Conservation (phyloP, 495 filamentous ascomycete genomes). For the Endocarpon pusillum region DNA sequence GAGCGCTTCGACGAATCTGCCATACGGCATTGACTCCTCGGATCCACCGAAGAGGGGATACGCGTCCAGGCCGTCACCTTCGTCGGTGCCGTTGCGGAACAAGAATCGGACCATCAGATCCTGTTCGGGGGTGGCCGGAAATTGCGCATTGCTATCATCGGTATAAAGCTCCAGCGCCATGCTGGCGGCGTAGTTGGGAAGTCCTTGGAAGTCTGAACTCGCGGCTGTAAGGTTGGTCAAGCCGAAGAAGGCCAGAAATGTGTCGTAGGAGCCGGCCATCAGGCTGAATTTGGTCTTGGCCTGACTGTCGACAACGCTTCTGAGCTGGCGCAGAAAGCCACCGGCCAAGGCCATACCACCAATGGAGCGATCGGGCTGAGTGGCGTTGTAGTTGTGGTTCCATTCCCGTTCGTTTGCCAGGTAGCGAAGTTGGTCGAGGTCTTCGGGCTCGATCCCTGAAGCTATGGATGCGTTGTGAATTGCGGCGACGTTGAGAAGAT, state of each 20-base stretch:
- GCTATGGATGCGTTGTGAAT: constrained; percentile 35
- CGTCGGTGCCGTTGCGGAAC: constrained; percentile 35
- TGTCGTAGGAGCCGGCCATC: constrained; percentile 32
- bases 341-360: constrained; percentile 30
- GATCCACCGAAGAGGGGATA: constrained; percentile 29
- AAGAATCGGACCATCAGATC: constrained; percentile 32
- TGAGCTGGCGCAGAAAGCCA: constrained; percentile 25
- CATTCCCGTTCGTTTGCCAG: constrained; percentile 34
- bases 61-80: constrained; percentile 10
- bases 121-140: constrained; percentile 16
- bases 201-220: constrained; percentile 25
- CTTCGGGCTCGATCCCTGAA: constrained; percentile 17
- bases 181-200: constrained; percentile 34
- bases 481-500: constrained; percentile 34
- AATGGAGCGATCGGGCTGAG: constrained; percentile 30
- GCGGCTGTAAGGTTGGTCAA: constrained; percentile 23
- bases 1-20: constrained; percentile 23
- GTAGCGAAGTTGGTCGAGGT: constrained; percentile 21
- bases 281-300: constrained; percentile 25
- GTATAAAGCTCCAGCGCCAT: constrained; percentile 40
- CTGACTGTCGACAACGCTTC: constrained; percentile 23
- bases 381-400: constrained; percentile 33
- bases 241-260: constrained; percentile 35
- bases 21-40: constrained; percentile 21
- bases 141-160: constrained; percentile 18